These are phyloP conservation scores for Pugionium cornutum DNA, from an alignment of 345 rosid species.

Conservation along the genomic window DNA sequence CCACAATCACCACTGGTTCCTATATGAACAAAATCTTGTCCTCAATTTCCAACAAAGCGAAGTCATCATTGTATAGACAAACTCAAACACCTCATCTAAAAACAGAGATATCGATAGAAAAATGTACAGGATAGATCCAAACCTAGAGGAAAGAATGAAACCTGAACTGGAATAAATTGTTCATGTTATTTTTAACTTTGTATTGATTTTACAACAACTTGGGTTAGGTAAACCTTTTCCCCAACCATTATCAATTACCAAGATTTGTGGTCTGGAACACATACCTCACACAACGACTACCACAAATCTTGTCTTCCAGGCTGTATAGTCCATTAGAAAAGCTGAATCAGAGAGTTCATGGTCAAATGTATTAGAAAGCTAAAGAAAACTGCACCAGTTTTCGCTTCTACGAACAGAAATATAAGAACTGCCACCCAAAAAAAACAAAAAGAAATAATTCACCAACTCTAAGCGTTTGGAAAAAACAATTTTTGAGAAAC, in stretches of 20 bases:
- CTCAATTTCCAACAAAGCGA: background rate
- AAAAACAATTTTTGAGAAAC: background rate
- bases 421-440: constrained; percentile 7
- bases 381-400: background rate
- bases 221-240: background rate
- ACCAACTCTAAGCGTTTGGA: background rate
- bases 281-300: constrained; percentile 36
- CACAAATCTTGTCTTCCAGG: constrained; percentile 35
- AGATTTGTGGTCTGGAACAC: constrained; percentile 23
- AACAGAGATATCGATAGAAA: background rate
- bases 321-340: constrained; percentile 43
- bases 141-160: constrained; percentile 5
- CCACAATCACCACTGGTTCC: constrained; percentile 21
- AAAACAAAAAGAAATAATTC: background rate
- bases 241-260: background rate
- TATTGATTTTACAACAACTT: background rate
- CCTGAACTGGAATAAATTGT: background rate
- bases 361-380: constrained; percentile 10
- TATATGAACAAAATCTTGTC: background rate
- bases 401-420: background rate
- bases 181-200: background rate
- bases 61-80: constrained; percentile 13
- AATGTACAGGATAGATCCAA: constrained; percentile 2
- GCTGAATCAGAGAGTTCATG: constrained; percentile 47
- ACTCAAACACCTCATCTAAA: background rate